Conservation (phyloP, 306 rosid genomes). For the Glycine tomentella region DNA sequence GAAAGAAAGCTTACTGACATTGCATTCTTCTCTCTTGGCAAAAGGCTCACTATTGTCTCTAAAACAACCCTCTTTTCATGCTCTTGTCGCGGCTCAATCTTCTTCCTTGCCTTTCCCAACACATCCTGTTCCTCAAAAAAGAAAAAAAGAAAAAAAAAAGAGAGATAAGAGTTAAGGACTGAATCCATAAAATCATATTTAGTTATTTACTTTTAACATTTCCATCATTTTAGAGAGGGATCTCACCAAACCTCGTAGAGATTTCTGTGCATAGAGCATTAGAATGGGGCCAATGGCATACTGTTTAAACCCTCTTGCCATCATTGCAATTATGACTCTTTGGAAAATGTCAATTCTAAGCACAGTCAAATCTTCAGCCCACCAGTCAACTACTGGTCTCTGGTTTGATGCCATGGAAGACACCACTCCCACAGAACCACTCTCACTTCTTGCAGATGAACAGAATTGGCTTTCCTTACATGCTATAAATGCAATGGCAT, state of each 20-base stretch:
- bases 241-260: constrained; percentile 99
- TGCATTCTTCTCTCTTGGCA: constrained; percentile 81
- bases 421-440: constrained; percentile 49
- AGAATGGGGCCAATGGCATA: constrained; percentile 84
- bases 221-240: constrained; percentile 47
- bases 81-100: constrained; percentile 73
- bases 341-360: constrained; percentile 93
- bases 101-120: constrained; percentile 84
- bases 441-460: constrained; percentile 52
- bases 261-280: constrained; percentile 98
- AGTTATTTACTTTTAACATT: not conserved
- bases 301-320: constrained; percentile 93
- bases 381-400: constrained; percentile 82
- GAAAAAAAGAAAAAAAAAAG: not conserved
- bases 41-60: constrained; percentile 88
- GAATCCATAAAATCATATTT: not conserved
- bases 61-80: constrained; percentile 91
- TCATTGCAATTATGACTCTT: constrained; percentile 90
- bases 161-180: not conserved
- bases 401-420: constrained; percentile 59
- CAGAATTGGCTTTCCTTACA: constrained; percentile 81
- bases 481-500: constrained; percentile 79
- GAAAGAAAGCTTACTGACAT: constrained; percentile 95
- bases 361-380: constrained; percentile 94
- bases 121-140: constrained; percentile 61